Percentiles rank a stretch among this genome's conserved stretches.
phyloP scores from a whole-genome alignment of 306 rosid genomes.

The Macrotyloma uniflorum region DNA sequence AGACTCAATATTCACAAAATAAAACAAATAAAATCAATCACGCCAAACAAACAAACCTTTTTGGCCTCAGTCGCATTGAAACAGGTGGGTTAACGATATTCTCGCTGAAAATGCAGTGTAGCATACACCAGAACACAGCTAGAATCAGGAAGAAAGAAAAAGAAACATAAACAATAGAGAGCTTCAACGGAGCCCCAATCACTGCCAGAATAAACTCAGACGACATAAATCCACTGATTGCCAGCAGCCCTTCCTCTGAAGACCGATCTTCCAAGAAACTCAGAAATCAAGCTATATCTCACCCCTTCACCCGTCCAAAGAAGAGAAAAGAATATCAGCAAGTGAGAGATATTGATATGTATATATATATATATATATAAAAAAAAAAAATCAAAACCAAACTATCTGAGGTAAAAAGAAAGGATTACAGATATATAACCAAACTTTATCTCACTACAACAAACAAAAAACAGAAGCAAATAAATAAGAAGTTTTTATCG shows the following conservation, averaged over 20 bases:
- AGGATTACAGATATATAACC: constrained; percentile 60
- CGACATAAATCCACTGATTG: constrained; percentile 74
- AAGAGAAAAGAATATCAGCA: neutral
- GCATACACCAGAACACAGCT: constrained; percentile 33
- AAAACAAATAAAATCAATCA: neutral
- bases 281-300: constrained; percentile 7
- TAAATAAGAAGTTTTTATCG: constrained; percentile 26
- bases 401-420: neutral
- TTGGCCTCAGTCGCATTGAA: constrained; percentile 93
- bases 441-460: constrained; percentile 29
- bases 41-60: constrained; percentile 47
- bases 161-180: constrained; percentile 46
- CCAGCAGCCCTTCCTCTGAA: constrained; percentile 31
- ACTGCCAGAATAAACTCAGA: constrained; percentile 65
- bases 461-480: neutral
- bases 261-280: constrained; percentile 25
- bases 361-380: too few species aligned
- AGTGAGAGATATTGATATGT: constrained; percentile 12
- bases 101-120: constrained; percentile 46
- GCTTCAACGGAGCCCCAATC: constrained; percentile 69
- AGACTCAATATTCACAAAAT: neutral
- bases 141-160: neutral
- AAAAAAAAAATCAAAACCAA: neutral
- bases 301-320: neutral
- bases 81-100: constrained; percentile 40